A percentile compares a stretch with the other conserved stretches of the same genome.
Conservation (phyloP, 1,139 yeast species). For the Magnusiomyces magnusii region DNA sequence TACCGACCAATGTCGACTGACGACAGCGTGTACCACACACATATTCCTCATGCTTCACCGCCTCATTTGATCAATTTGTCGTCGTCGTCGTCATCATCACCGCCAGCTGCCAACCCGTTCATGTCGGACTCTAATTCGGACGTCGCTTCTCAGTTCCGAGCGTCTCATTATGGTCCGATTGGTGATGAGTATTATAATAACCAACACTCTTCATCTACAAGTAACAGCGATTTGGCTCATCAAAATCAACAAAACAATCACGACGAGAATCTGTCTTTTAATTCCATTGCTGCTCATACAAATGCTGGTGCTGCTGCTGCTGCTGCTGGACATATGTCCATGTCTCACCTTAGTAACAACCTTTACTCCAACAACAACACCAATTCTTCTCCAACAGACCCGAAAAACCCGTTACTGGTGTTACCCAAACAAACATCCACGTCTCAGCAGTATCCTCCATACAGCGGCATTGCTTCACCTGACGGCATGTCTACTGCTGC, state of each 20-base stretch:
- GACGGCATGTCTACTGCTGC: constrained; percentile 14
- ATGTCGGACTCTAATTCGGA: not conserved
- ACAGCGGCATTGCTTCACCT: constrained; percentile 8
- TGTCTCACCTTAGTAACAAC: not conserved
- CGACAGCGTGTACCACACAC: not conserved
- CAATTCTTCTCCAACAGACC: not conserved
- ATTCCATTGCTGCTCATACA: not conserved
- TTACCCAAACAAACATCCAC: not conserved
- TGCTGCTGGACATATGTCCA: not conserved
- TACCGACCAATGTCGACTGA: not conserved
- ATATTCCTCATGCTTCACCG: constrained; percentile 4
- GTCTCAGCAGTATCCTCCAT: not conserved
- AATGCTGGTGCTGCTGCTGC: not conserved
- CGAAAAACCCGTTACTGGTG: not conserved
- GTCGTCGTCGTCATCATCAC: no score
- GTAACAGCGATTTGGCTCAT: not conserved
- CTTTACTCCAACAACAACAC: not conserved
- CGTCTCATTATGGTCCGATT: not conserved
- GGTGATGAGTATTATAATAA: not conserved
- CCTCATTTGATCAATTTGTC: not conserved
- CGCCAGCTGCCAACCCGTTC: not conserved
- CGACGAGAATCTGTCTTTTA: not conserved
- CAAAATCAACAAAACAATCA: not conserved
- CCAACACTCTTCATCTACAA: constrained; percentile 5
- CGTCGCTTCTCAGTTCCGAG: not conserved